Percentiles rank a stretch among this genome's conserved stretches.
Evolutionary conservation across 2,329 filamentous ascomycete genomes (phyloP).

Genomic region (Dactylellina drechsleri): DNA sequence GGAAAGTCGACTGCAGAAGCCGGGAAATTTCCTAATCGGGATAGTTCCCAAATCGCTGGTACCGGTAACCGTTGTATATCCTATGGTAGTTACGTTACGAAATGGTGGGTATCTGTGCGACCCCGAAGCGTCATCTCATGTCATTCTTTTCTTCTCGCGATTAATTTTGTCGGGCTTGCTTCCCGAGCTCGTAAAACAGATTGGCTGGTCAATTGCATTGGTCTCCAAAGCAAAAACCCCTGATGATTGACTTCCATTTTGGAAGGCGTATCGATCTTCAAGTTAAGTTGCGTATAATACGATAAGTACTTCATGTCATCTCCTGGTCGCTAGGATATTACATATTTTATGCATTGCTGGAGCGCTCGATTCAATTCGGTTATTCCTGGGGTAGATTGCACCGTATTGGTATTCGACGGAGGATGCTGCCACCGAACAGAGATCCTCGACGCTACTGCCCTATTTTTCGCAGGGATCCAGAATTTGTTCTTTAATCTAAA

Average conservation of each 20-base stretch:
- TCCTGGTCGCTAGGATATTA: conserved; percentile 2
- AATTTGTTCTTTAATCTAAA: not conserved
- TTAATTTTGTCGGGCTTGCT: conserved; percentile 25
- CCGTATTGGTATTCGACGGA: not conserved
- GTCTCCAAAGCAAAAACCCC: not conserved
- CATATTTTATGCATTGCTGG: too few relatives aligned
- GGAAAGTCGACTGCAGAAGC: conserved; percentile 43
- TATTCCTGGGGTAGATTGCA: too few relatives aligned
- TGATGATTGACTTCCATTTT: conserved; percentile 33
- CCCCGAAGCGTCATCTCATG: conserved; percentile 10
- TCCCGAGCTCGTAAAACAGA: conserved; percentile 6
- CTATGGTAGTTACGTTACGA: not conserved
- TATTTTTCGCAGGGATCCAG: too few relatives aligned
- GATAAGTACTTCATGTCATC: not conserved
- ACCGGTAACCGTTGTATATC: not conserved
- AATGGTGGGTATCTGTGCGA: conserved; percentile 14
- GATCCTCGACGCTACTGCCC: too few relatives aligned
- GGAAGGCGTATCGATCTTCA: not conserved
- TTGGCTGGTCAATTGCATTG: conserved; percentile 1
- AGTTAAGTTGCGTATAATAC: not conserved
- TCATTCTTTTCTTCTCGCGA: conserved; percentile 1
- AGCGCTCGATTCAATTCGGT: too few relatives aligned
- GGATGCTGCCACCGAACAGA: too few relatives aligned
- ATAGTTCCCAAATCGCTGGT: not conserved
- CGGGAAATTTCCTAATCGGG: conserved; percentile 28